Conservation (phyloP, 2,329 filamentous ascomycete genomes). For the Beauveria rudraprayagi region DNA sequence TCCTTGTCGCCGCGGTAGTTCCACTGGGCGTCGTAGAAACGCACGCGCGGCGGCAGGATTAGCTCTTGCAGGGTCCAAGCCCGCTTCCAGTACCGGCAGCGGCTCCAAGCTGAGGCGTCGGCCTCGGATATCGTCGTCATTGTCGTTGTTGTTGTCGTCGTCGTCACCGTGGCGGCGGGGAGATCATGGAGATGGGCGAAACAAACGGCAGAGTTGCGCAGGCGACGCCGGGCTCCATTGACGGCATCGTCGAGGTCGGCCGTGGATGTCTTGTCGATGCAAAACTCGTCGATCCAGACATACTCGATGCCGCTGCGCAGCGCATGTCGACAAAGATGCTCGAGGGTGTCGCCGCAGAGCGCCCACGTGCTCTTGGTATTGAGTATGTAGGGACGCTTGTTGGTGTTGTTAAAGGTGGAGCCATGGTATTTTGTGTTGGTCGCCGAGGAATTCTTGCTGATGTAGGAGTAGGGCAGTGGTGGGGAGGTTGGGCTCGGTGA, state of each 20-base stretch:
- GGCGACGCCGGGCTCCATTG: not conserved
- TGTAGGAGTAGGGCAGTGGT: not conserved
- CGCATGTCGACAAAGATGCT: not conserved
- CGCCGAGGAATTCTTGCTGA: not conserved
- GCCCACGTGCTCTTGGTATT: not conserved
- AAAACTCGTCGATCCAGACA: constrained; percentile 7
- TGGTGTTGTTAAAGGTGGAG: not conserved
- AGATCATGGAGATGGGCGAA: constrained; percentile 6
- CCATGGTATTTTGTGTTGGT: not conserved
- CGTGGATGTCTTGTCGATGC: constrained; percentile 4
- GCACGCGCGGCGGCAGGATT: not conserved
- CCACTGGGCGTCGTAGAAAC: constrained; percentile 8
- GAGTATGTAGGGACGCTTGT: not conserved
- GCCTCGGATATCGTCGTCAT: not conserved
- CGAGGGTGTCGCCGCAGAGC: not conserved
- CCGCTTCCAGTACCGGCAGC: constrained; percentile 8
- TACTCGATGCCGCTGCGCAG: not conserved
- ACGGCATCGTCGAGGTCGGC: constrained; percentile 7
- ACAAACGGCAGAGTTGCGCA: not conserved
- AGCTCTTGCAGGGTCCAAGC: constrained; percentile 11
- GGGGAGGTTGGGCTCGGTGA: not conserved
- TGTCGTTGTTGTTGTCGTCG: not conserved
- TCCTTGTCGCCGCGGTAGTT: constrained; percentile 4
- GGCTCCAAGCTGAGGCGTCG: not conserved
- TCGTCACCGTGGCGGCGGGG: too few relatives aligned